Conservation (phyloP, 805 yeast genomes). For the Saccharomycopsis amapae region DNA sequence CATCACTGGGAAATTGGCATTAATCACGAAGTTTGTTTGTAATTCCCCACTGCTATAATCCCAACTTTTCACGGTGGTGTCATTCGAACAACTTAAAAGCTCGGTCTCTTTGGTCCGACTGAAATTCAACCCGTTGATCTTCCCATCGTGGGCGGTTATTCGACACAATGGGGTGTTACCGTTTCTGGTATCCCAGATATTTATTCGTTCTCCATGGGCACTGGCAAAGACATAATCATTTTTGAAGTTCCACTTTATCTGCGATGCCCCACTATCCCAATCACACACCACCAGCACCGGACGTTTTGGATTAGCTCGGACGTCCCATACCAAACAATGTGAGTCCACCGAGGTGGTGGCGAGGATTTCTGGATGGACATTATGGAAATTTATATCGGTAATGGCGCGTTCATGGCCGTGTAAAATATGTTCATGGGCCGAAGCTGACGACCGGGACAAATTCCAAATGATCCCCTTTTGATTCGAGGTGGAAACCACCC, state of each 20-base stretch:
- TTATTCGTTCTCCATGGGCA: slow-evolving; percentile 73
- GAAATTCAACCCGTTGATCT: slow-evolving; percentile 87
- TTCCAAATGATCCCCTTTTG: slow-evolving; percentile 97
- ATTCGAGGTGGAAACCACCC: slow-evolving; percentile 92
- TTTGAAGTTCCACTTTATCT: slow-evolving; percentile 84
- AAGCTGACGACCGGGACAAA: slow-evolving; percentile 49
- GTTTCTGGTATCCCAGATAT: slow-evolving; percentile 83
- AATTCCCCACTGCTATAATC: slow-evolving; percentile 32
- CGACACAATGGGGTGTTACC: slow-evolving; percentile 65
- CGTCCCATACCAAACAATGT: slow-evolving; percentile 83
- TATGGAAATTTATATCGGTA: slow-evolving; percentile 91
- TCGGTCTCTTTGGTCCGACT: slow-evolving; percentile 50
- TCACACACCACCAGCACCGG: slow-evolving; percentile 83
- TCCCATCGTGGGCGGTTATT: slow-evolving; percentile 69
- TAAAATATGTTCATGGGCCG: slow-evolving; percentile 78
- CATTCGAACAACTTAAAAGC: slow-evolving; percentile 80
- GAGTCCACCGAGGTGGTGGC: slow-evolving; percentile 95
- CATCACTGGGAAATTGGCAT: slow-evolving; percentile 65
- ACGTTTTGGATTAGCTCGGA: slow-evolving; percentile 58
- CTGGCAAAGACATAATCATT: slow-evolving; percentile 77
- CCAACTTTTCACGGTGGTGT: slow-evolving; percentile 80
- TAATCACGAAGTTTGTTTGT: slow-evolving; percentile 25
- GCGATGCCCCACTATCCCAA: slow-evolving; percentile 92
- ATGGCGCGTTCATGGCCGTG: slow-evolving; percentile 92
- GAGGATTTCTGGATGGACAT: slow-evolving; percentile 72